Base-by-base conservation (phyloP, 2,329 filamentous ascomycete species). In the Stagonosporopsis cucurbitacearum region DNA sequence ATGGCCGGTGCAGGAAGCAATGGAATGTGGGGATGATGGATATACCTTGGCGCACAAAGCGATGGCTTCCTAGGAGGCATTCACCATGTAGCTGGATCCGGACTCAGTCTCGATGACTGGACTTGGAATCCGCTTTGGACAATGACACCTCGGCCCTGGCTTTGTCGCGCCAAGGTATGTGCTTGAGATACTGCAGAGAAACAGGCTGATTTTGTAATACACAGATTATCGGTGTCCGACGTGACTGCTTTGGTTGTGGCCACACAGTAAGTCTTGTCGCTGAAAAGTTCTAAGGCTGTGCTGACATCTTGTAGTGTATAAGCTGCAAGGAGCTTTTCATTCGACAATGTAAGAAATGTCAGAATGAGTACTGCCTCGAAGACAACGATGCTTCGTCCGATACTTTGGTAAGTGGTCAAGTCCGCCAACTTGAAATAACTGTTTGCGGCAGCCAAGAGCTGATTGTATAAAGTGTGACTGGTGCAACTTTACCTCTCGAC, bases 201-300 rank as follows among this genome's bases (percentile, higher is more conserved):
- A 65, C 35, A 68, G 54, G 68, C 70, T 75, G 60, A 74, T 69
- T 58, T 59, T 47, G 57, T 49, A 41, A 35, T 46, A 59, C 54
- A 46, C 65, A 77, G 74, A 61, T 72, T 32, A 73, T 78, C 35
- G 85, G 84, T 28, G 84, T 88, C n/a, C 81, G 81, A 62, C 80
- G 84, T 67, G 86, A 92, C 68, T 96, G 92, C 78, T 95, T 91
- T 84, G 92, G 93, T 75, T 96, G 92, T 74, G 92, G 91, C 47
- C 85, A 84, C 59, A 94, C 90, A 57, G 89, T 92, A 78, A 79
- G 72, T 56, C 1, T 25, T 17, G 30, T 17, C 17, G 32, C 41
- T 39, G 1, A 12, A 35, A 15, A 39, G 4, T n/a, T 1, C 7
- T 15, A 15, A 17, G 25, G 11, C n/a, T 36, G 62, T 36, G 59